Evolutionary conservation across 108 stramenopile genomes (phyloP), one percentile per base, ranked within the genome.

Genomic region (Epipyxis sp.): DNA sequence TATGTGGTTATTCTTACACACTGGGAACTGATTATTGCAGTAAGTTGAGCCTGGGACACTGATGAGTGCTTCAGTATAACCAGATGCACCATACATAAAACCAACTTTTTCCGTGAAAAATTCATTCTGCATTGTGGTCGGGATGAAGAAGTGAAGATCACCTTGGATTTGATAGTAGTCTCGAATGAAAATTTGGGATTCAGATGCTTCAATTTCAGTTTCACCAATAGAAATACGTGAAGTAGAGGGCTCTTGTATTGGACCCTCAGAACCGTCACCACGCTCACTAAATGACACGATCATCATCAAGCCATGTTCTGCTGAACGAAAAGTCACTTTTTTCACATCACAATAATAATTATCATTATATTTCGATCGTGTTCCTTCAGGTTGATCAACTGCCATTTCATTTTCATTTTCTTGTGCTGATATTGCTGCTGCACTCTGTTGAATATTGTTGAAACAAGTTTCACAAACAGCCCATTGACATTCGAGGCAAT

Each of bases 321-420:
- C 61, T 16, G 20, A 16, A 16, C 34, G 20, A 32, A 16, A 65
- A 32, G 61, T 32, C 61, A 65, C 61, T 32, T 65, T 65, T 32
- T 65, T 65, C 61, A 65, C 61, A 65, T 65, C 61, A 65, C 61
- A 65, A 65, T 65, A 65, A 65, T 65, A 65, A 65, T 16, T 32
- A 65, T 65, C 61, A 65, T 65, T 65, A 32, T 65, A 65, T 65
- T 65, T 29, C 61, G 61, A 65, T 32, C 61, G 61, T 16, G 61
- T 65, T 32, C 61, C 61, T 65, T 65, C 61, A 16, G 61, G 61
- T 65, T 65, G 61, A 65, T 65, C 61, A 65, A 65, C 61, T n/a
- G n/a, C n/a, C 34, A 65, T 65, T 65, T 65, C 61, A 16, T 32
- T 32, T 32, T 37, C 61, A 65, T 65, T 32, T 32, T 65, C 61